A percentile compares a stretch with the other conserved stretches of the same genome.
These are phyloP conservation scores for Rhytidiadelphus loreus DNA, from an alignment of 225 moss, liverwort and hornwort species.

Conservation along the genomic window DNA sequence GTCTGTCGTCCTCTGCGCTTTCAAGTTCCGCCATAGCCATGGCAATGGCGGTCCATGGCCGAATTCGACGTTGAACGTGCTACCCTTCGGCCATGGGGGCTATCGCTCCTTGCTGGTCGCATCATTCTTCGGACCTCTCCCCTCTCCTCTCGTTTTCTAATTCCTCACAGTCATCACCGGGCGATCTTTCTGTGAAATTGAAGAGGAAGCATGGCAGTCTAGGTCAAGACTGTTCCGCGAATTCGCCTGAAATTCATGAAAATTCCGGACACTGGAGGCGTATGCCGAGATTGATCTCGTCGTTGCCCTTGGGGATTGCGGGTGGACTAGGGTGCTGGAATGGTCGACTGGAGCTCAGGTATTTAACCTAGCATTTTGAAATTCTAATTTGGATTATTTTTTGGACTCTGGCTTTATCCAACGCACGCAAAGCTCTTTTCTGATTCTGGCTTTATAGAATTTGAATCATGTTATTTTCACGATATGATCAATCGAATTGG, in stretches of 20 bases:
- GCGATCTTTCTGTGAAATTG: neutral
- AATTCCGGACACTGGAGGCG: neutral
- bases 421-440: neutral
- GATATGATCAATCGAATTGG: neutral
- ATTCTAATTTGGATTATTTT: neutral
- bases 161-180: neutral
- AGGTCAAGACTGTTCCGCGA: neutral
- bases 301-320: neutral
- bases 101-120: neutral
- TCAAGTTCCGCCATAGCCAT: neutral
- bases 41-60: neutral
- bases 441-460: neutral
- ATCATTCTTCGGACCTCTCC: neutral
- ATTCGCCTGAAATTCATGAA: neutral
- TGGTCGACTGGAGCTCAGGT: slow-evolving; percentile 8
- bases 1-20: neutral
- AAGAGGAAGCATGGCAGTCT: neutral
- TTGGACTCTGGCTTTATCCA: too few relatives aligned
- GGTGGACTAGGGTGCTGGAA: neutral
- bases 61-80: neutral
- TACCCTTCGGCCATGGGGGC: neutral
- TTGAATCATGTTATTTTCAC: neutral
- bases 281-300: neutral
- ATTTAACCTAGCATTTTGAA: neutral
- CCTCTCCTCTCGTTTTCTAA: neutral